A percentile compares a stretch with the other conserved stretches of the same genome.
phyloP scores from a whole-genome alignment of 1,284 basidiomycete species.

The Sporisorium scitamineum region DNA sequence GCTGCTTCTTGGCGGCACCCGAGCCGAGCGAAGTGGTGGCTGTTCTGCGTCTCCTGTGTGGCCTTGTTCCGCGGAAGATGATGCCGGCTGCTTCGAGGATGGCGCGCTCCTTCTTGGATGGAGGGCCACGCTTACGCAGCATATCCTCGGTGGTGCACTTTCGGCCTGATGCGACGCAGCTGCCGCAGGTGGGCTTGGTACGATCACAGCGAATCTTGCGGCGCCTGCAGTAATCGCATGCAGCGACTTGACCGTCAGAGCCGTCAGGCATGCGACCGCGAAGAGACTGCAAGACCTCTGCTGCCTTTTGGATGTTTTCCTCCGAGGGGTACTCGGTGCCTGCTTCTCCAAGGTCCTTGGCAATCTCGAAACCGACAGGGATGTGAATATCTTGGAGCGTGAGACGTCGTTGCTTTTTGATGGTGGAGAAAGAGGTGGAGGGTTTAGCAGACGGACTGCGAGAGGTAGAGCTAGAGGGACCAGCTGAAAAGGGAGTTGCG shows the following conservation, averaged over 20 bases:
- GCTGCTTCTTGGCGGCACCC: constrained; percentile 43
- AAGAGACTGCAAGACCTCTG: constrained; percentile 42
- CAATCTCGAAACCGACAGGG: constrained; percentile 50
- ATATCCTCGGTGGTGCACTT: constrained; percentile 56
- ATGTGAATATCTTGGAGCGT: constrained; percentile 50
- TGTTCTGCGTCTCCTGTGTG: constrained; percentile 42
- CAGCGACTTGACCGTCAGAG: constrained; percentile 50
- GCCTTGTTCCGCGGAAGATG: constrained; percentile 51
- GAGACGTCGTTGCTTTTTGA: constrained; percentile 25
- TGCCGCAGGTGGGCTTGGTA: constrained; percentile 52
- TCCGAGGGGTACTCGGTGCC: constrained; percentile 42
- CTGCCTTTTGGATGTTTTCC: constrained; percentile 47
- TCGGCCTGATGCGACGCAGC: constrained; percentile 31
- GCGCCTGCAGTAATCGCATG: constrained; percentile 48
- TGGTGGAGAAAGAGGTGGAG: neutral
- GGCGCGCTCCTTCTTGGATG: constrained; percentile 49
- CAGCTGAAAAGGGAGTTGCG: constrained; percentile 23
- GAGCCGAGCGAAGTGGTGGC: constrained; percentile 41
- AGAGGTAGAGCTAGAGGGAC: constrained; percentile 32
- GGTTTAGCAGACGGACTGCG: constrained; percentile 27
- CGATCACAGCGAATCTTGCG: constrained; percentile 56
- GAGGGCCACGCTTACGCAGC: constrained; percentile 53
- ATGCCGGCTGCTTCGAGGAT: constrained; percentile 50
- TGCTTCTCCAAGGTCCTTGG: constrained; percentile 27
- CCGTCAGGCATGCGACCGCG: constrained; percentile 50